A percentile compares a stretch with the other conserved stretches of the same genome.
These are phyloP conservation scores for Moricandia arvensis DNA, from an alignment of 345 rosid species.

Conservation along the genomic window DNA sequence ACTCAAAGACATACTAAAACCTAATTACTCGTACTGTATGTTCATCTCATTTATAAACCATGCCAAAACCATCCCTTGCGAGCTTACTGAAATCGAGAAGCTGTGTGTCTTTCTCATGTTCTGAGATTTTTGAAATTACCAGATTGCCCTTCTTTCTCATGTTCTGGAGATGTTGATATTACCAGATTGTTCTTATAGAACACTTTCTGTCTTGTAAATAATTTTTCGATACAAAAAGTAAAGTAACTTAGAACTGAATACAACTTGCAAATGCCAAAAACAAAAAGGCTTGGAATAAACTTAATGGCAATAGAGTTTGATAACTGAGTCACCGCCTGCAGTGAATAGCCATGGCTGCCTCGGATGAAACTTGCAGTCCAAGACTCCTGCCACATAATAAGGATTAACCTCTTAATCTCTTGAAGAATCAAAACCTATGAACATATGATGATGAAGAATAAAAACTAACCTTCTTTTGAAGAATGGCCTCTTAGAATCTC, in stretches of 20 bases:
- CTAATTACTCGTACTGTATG: background rate
- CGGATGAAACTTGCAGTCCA: conserved; percentile 96
- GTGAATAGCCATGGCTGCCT: conserved; percentile 96
- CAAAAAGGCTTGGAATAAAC: background rate
- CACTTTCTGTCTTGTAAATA: background rate
- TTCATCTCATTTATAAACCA: background rate
- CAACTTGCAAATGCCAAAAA: background rate
- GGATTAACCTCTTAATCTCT: background rate
- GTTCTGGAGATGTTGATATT: too few relatives aligned
- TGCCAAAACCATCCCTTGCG: background rate
- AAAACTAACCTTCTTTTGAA: conserved; percentile 55
- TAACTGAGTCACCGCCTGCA: conserved; percentile 80
- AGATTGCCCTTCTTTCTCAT: too few relatives aligned
- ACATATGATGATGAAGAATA: background rate
- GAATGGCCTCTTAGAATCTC: conserved; percentile 91
- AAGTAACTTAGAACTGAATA: too few relatives aligned
- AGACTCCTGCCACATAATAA: conserved; percentile 51
- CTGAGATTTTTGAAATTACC: too few relatives aligned
- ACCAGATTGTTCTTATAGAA: too few relatives aligned
- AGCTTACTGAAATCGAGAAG: background rate
- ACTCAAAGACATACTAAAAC: background rate
- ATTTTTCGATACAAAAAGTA: background rate
- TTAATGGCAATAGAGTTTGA: conserved; percentile 76
- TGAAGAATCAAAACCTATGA: background rate
- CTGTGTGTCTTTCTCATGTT: too few relatives aligned